Percentiles rank a stretch among this genome's conserved stretches.
These are phyloP conservation scores for Amylocarpus encephaloides DNA, from an alignment of 2,329 filamentous ascomycete genomes.

Conservation along the genomic window DNA sequence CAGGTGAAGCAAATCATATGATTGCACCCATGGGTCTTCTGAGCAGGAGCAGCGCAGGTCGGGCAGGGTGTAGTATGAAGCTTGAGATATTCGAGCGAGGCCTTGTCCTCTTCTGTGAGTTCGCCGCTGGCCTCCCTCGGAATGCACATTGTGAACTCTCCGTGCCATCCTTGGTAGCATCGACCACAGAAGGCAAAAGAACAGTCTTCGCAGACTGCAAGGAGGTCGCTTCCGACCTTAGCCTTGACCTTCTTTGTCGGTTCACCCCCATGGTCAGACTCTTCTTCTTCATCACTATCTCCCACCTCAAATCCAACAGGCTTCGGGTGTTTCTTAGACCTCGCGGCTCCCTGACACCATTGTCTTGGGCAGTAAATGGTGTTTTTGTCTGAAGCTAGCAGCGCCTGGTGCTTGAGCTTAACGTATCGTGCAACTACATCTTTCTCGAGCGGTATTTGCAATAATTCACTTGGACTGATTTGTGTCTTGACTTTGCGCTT, in stretches of 20 bases:
- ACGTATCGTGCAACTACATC: conserved; percentile 80
- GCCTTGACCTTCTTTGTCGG: conserved; percentile 16
- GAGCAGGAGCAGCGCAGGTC: conserved; percentile 74
- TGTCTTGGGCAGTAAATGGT: conserved; percentile 87
- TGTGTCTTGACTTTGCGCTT: conserved; percentile 59
- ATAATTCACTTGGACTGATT: conserved; percentile 75
- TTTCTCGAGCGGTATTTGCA: conserved; percentile 66
- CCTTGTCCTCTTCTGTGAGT: conserved; percentile 77
- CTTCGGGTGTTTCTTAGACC: conserved; percentile 66
- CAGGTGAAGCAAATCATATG: conserved; percentile 94
- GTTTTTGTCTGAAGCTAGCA: conserved; percentile 83
- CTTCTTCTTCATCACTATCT: conserved; percentile 47
- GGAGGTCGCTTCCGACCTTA: conserved; percentile 47
- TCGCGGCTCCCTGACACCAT: conserved; percentile 88
- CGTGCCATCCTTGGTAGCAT: conserved; percentile 79
- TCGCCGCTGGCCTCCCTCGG: conserved; percentile 61
- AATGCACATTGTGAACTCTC: conserved; percentile 67
- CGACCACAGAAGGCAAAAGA: conserved; percentile 77
- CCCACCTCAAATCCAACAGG: conserved; percentile 58
- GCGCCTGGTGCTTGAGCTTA: conserved; percentile 83
- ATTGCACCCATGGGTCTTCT: conserved; percentile 93
- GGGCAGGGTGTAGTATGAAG: conserved; percentile 82
- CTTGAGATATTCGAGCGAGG: conserved; percentile 76
- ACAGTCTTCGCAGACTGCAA: conserved; percentile 85
- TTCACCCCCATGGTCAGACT: conserved; percentile 32